Percentiles rank a stretch among this genome's conserved stretches.
phyloP scores from a whole-genome alignment of 495 filamentous ascomycete genomes.

The Echria macrotheca region DNA sequence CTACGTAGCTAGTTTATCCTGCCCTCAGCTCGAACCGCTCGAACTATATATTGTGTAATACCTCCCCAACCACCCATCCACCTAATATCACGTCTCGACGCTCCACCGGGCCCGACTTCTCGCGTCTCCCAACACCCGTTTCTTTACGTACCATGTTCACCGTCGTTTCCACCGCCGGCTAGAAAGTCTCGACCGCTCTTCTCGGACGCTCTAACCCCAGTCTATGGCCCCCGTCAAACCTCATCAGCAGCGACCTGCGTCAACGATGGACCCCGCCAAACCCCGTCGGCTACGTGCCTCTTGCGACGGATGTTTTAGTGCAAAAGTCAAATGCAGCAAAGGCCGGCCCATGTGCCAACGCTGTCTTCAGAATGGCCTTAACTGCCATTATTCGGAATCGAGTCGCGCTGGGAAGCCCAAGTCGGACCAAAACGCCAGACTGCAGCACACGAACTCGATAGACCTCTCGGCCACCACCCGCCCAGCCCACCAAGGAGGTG shows the following conservation, averaged over 20 bases:
- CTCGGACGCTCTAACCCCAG: conserved; percentile 1
- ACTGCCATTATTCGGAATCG: conserved; percentile 48
- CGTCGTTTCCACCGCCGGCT: conserved; percentile 9
- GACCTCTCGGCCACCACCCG: conserved; percentile 21
- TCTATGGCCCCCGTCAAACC: not conserved
- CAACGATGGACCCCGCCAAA: conserved; percentile 31
- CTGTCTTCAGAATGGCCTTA: conserved; percentile 41
- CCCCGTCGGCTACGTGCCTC: conserved; percentile 44
- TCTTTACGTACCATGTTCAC: conserved; percentile 21
- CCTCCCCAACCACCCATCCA: conserved; percentile 17
- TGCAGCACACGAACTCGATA: conserved; percentile 14
- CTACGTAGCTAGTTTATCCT: conserved; percentile 19
- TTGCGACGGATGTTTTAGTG: conserved; percentile 51
- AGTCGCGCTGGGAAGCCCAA: conserved; percentile 43
- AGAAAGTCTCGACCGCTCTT: not conserved
- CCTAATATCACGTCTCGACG: conserved; percentile 14
- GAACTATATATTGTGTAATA: conserved; percentile 24
- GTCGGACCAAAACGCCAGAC: conserved; percentile 28
- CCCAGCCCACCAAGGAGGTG: conserved; percentile 22
- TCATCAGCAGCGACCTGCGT: not conserved
- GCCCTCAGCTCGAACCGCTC: conserved; percentile 15
- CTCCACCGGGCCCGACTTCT: conserved; percentile 3
- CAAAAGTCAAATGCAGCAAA: conserved; percentile 53
- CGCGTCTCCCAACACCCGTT: conserved; percentile 1
- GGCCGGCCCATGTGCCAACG: conserved; percentile 43